These are phyloP conservation scores for Entamoeba dispar DNA, from an alignment of 208 protist genomes.

Conservation along the genomic window DNA sequence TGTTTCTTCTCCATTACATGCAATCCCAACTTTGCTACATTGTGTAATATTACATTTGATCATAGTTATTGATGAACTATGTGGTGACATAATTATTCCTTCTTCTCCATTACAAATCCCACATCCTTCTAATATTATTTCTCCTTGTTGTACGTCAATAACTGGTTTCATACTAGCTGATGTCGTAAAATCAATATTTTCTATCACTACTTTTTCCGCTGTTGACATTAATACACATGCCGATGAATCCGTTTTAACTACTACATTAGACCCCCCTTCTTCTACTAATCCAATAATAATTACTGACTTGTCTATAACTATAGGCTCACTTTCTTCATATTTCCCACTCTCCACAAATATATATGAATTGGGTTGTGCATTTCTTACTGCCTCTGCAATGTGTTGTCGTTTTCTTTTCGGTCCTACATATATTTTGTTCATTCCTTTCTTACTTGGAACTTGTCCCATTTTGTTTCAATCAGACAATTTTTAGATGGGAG, in stretches of 20 bases:
- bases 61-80: background rate
- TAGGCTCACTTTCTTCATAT: background rate
- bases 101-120: background rate
- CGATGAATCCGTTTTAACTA: background rate
- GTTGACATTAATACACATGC: background rate
- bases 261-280: background rate
- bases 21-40: background rate
- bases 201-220: background rate
- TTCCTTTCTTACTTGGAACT: background rate
- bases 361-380: background rate
- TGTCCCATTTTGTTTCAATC: background rate
- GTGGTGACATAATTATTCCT: background rate
- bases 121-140: background rate
- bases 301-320: background rate
- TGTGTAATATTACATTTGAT: background rate
- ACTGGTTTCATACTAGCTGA: background rate
- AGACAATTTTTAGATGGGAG: too few species aligned
- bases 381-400: background rate
- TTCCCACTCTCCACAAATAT: background rate
- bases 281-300: background rate
- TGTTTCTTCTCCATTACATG: background rate
- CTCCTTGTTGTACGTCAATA: background rate
- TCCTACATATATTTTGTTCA: background rate
- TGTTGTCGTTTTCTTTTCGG: background rate
- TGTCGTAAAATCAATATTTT: background rate